Evolutionary conservation across 2,329 filamentous ascomycete species (phyloP), one percentile per base, ranked within the genome.

Genomic region (Colletotrichum eremochloae): DNA sequence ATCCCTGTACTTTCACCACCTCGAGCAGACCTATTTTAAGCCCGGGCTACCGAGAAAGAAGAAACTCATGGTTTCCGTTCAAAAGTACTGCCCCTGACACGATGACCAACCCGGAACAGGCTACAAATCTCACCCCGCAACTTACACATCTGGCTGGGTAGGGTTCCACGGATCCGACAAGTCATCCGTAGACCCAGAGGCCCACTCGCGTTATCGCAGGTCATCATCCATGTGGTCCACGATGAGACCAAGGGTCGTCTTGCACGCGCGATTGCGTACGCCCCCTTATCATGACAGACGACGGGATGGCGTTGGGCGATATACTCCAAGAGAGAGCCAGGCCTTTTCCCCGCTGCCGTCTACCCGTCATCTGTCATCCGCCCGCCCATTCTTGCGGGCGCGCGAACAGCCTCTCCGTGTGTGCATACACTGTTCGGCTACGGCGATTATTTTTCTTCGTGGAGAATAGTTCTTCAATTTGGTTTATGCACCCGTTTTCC

Each of bases 381-480:
- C 33, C 20, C 15, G 20, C 9, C n/a, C 11, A 56, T 18, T 42
- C 36, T 24, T 12, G n/a, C n/a, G 6, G 20, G 55, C 33, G 12
- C 12, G 20, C 38, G 15, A 29, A 9, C 20, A 40, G n/a, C 36
- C 15, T 1, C 29, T 18, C 46, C 5, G 31, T 7, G 9, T 40
- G n/a, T 7, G 6, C n/a, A 18, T 29, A 29, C n/a, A 40, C 12
- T 24, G 2, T 36, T 9, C 36, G 18, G 12, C n/a, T 2, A 40
- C 36, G 8, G 15, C 12, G 12, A 24, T 8, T 20, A 29, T 20
- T 18, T 18, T 2, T 9, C 9, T 15, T 18, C 7, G 36, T 44
- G 24, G n/a, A 56, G 46, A n/a, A 46, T 20, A 0, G 2, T 55
- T 44, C 36, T 64, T 64, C 62, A 64, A 64, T 64, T 56, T 64